A percentile compares a stretch with the other conserved stretches of the same genome.
Evolutionary conservation across 257 asterid species (phyloP).

Genomic region (Ajuga chamaepitys): DNA sequence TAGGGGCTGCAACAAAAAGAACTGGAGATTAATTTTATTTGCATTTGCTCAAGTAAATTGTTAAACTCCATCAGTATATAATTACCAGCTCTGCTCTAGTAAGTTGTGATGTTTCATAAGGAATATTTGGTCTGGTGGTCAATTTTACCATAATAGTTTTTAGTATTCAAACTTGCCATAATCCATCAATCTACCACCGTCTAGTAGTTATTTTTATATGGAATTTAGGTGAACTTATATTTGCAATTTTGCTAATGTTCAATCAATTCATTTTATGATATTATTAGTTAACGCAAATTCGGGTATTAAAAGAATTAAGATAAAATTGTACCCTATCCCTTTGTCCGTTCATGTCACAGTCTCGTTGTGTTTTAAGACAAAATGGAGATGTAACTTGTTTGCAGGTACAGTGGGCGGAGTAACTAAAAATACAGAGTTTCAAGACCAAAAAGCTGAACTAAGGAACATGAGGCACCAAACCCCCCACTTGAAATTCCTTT

Average conservation of each 20-base stretch:
- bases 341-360: too few species aligned
- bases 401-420: background rate
- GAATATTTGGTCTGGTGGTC: background rate
- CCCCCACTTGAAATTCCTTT: background rate
- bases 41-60: background rate
- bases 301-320: too few species aligned
- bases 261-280: too few species aligned
- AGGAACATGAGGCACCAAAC: background rate
- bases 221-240: too few species aligned
- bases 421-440: background rate
- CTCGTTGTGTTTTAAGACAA: background rate
- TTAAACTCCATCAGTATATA: background rate
- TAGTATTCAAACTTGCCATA: too few species aligned
- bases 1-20: conserved; percentile 61
- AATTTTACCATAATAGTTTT: too few species aligned
- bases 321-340: too few species aligned
- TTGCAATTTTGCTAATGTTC: too few species aligned
- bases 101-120: background rate
- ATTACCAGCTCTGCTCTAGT: background rate
- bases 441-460: background rate
- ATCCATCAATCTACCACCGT: too few species aligned
- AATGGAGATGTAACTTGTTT: background rate
- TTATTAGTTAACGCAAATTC: too few species aligned
- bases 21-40: background rate
- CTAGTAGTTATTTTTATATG: too few species aligned